Evolutionary conservation across 2,329 filamentous ascomycete species (phyloP), one percentile per base, ranked within the genome.

Genomic region (Aureobasidium mangrovei): DNA sequence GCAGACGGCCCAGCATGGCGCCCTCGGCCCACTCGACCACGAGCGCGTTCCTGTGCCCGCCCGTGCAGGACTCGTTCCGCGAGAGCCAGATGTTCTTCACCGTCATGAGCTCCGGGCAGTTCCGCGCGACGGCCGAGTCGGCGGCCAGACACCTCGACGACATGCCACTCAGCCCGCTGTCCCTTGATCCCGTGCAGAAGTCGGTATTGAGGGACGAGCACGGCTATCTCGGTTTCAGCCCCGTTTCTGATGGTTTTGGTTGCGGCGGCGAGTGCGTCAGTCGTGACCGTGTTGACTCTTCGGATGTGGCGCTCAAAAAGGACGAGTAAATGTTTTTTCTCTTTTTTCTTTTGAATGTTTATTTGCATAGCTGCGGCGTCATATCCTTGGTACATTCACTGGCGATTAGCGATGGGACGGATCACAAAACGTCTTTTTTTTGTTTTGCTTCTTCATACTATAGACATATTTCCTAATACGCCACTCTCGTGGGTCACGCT

Each of bases 31-130:
- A 44, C 10, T 53, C 49, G 26, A 12, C 49, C 10, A 44, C 31
- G 24, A 43, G 39, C 29, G 49, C 49, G 18, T 53, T 53, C 40
- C 27, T 53, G 6, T 53, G 39, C 33, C 49, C 49, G 7, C 40
- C 49, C 3, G 12, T 24, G 2, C 5, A 12, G 7, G 49, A 36
- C 12, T 26, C 36, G 9, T 44, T 44, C 28, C 31, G 40, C 24
- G 40, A 44, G 3, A 44, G 32, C n/a, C 31, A 38, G 5, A 43
- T 53, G 49, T 53, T 44, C 32, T 53, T 53, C 32, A 39, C 43
- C n/a, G 49, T 53, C 24, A 53, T 53, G 40, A 53, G 24, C 28
- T 53, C 49, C 31, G 49, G 49, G 3, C 49, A 53, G 5, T 53
- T 53, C 40, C 39, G 49, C 29, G 27, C 26, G 4, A 44, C 39